Conservation (phyloP, 805 yeast genomes). For the Spencermartinsiella europaea region DNA sequence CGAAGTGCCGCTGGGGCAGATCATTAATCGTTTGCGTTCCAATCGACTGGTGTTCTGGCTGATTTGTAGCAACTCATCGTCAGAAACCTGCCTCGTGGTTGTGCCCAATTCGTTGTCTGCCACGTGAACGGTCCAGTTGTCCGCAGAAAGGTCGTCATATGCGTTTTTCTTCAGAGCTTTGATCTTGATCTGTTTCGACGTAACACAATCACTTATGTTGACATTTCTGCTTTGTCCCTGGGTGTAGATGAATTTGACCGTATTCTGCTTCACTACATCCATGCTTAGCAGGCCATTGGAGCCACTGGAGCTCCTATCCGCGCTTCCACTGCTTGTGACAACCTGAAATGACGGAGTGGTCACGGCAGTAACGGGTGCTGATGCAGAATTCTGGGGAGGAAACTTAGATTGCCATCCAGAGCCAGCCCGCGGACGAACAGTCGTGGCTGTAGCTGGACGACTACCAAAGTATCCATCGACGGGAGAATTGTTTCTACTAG, state of each 20-base stretch:
- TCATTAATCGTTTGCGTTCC: constrained; percentile 64
- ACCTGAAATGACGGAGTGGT: neutral
- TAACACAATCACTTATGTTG: constrained; percentile 72
- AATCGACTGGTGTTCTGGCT: constrained; percentile 69
- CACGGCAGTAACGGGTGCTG: constrained; percentile 14
- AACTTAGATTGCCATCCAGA: neutral
- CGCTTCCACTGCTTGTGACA: neutral
- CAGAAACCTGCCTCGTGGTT: constrained; percentile 50
- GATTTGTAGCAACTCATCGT: constrained; percentile 74
- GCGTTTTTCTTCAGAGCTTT: constrained; percentile 54
- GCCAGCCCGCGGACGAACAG: constrained; percentile 15
- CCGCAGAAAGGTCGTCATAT: constrained; percentile 21
- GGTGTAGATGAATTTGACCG: constrained; percentile 64
- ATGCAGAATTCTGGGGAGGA: constrained; percentile 17
- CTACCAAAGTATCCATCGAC: constrained; percentile 9
- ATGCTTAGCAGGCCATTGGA: constrained; percentile 28
- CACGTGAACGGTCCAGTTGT: constrained; percentile 43
- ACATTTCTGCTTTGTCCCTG: constrained; percentile 68
- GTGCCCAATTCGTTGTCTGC: constrained; percentile 50
- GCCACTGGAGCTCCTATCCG: neutral
- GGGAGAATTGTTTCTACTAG: constrained; percentile 8
- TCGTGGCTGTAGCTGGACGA: constrained; percentile 9
- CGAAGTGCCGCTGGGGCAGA: constrained; percentile 57
- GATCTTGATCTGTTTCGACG: constrained; percentile 70
- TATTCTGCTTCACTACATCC: constrained; percentile 32